Evolutionary conservation across 164 flowering plant species (phyloP).

Genomic region (Nelumbo lutea): DNA sequence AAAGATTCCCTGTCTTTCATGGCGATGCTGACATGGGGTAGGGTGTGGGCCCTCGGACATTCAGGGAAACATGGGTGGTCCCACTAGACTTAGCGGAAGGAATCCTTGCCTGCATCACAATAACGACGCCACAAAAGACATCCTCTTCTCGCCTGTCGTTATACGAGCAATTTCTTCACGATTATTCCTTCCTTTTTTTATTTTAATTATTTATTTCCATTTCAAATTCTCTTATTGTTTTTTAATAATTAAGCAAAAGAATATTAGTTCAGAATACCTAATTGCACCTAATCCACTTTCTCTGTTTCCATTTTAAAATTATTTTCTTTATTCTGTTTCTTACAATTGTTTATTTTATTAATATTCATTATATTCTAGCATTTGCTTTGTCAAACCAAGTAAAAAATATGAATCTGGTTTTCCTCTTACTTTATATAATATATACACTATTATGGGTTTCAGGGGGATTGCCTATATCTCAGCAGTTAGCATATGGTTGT

Average conservation of each 20-base stretch:
- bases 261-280: no score
- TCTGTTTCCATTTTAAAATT: not conserved
- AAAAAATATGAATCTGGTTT: no score
- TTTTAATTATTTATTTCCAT: not conserved
- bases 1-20: constrained; percentile 9
- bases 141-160: constrained; percentile 1
- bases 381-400: no score
- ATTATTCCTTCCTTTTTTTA: not conserved
- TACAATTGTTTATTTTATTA: not conserved
- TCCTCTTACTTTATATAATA: no score
- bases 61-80: not conserved
- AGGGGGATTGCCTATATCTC: no score
- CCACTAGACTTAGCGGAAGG: constrained; percentile 6
- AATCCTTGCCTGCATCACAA: constrained; percentile 13
- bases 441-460: no score
- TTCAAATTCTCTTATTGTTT: constrained; percentile 2
- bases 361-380: constrained; percentile 10
- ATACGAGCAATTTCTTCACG: not conserved
- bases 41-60: constrained; percentile 2
- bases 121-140: constrained; percentile 18
- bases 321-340: no score
- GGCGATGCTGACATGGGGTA: constrained; percentile 3
- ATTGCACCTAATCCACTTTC: constrained; percentile 11
- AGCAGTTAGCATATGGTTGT: no score
- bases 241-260: not conserved